These are phyloP conservation scores for Phytophthora agathidicida DNA, from an alignment of 352 stramenopile genomes.

Conservation along the genomic window DNA sequence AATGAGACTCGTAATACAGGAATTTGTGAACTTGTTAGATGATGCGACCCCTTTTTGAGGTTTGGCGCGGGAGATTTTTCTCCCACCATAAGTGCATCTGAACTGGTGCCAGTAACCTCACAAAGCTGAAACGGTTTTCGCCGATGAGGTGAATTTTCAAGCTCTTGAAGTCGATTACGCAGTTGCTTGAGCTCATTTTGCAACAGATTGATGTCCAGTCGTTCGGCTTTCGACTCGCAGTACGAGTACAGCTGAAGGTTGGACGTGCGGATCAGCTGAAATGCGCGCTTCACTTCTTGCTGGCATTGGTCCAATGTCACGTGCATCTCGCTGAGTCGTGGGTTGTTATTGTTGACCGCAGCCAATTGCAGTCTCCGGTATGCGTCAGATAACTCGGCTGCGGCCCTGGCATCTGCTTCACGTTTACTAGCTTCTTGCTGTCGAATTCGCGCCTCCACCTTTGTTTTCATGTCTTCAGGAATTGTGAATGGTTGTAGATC, in stretches of 20 bases:
- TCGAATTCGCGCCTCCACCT: constrained; percentile 75
- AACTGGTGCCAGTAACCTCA: background rate
- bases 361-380: constrained; percentile 67
- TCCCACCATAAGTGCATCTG: constrained; percentile 20
- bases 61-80: background rate
- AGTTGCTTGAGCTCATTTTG: constrained; percentile 61
- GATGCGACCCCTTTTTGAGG: constrained; percentile 22
- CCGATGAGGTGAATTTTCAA: constrained; percentile 25
- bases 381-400: constrained; percentile 57
- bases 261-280: constrained; percentile 66
- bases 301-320: constrained; percentile 69
- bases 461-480: constrained; percentile 79
- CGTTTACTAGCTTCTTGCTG: constrained; percentile 57
- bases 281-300: constrained; percentile 68
- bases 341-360: constrained; percentile 45
- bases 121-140: constrained; percentile 11
- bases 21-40: constrained; percentile 48
- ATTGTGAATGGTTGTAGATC: constrained; percentile 79
- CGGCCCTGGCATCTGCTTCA: constrained; percentile 49
- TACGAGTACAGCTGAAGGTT: constrained; percentile 72
- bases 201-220: constrained; percentile 47
- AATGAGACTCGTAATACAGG: constrained; percentile 74
- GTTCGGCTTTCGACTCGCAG: constrained; percentile 69
- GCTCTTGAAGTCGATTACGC: constrained; percentile 39
- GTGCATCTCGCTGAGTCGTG: constrained; percentile 62